Evolutionary conservation across 352 stramenopile species (phyloP).

Genomic region (Plasmopara halstedii): DNA sequence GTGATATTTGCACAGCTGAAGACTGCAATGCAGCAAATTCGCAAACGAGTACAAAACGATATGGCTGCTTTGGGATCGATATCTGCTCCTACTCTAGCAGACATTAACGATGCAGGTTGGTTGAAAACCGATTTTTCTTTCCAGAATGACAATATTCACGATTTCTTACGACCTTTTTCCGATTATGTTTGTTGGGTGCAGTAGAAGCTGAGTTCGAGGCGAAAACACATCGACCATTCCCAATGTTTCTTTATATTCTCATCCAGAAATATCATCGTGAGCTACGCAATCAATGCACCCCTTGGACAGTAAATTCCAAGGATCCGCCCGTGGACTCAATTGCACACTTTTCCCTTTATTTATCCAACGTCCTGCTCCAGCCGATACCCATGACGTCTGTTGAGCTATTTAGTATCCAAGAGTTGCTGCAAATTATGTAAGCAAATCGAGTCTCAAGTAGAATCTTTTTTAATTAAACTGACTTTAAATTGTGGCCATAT

Average conservation of each 20-base stretch:
- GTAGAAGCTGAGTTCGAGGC: conserved; percentile 83
- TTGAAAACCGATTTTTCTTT: no score
- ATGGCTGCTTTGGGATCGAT: conserved; percentile 22
- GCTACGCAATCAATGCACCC: conserved; percentile 35
- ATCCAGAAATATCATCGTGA: conserved; percentile 85
- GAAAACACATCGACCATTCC: conserved; percentile 72
- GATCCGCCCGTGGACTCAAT: conserved; percentile 76
- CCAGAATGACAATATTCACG: conserved; percentile 16
- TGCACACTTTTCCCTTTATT: conserved; percentile 69
- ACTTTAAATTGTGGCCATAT: neutral
- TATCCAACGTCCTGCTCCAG: conserved; percentile 54
- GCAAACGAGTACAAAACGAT: conserved; percentile 36
- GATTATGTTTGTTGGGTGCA: conserved; percentile 25
- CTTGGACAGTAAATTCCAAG: conserved; percentile 46
- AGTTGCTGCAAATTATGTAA: conserved; percentile 80
- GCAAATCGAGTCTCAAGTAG: conserved; percentile 10
- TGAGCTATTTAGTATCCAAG: conserved; percentile 63
- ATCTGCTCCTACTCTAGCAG: conserved; percentile 25
- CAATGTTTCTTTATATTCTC: conserved; percentile 58
- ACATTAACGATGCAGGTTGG: conserved; percentile 56
- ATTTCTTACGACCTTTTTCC: conserved; percentile 1
- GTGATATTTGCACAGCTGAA: conserved; percentile 47
- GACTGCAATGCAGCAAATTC: conserved; percentile 42
- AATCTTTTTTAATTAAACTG: neutral
- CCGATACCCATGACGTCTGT: conserved; percentile 40